Percentiles rank a stretch among this genome's conserved stretches.
Evolutionary conservation across 306 rosid genomes (phyloP).

Genomic region (Rubus parviflorus): DNA sequence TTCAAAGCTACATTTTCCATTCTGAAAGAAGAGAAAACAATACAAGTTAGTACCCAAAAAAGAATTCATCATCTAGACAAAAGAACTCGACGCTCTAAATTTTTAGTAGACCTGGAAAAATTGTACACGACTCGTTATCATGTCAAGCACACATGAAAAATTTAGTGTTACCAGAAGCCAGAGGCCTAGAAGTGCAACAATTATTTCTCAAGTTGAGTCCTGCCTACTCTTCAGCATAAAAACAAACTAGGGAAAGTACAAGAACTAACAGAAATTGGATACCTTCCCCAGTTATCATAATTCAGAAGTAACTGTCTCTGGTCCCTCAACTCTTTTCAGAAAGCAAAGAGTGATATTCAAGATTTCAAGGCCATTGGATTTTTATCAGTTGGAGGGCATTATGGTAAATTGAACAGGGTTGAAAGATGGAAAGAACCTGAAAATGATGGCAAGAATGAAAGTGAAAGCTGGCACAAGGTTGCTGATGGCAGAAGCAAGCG

Average conservation of each 20-base stretch:
- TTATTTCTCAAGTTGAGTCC: constrained; percentile 2
- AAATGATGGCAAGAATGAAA: constrained; percentile 82
- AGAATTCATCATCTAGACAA: background rate
- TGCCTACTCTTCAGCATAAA: background rate
- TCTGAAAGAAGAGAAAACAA: constrained; percentile 33
- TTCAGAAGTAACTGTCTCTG: background rate
- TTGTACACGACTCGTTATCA: too few relatives aligned
- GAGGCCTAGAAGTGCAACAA: background rate
- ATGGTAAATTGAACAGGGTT: background rate
- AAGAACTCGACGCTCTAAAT: too few relatives aligned
- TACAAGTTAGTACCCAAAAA: background rate
- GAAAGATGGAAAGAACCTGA: constrained; percentile 53
- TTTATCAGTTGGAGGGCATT: background rate
- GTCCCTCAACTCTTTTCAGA: background rate
- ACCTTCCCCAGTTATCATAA: background rate
- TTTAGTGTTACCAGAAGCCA: background rate
- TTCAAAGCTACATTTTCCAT: constrained; percentile 64
- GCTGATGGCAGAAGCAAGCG: constrained; percentile 91
- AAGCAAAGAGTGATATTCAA: background rate
- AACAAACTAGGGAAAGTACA: background rate
- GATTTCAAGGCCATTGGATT: background rate
- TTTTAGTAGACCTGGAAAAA: too few relatives aligned
- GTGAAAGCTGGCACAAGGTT: constrained; percentile 97
- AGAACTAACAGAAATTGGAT: background rate
- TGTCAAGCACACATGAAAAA: too few relatives aligned